These are phyloP conservation scores for Discostella stelligera DNA, from an alignment of 352 stramenopile species.

Conservation along the genomic window DNA sequence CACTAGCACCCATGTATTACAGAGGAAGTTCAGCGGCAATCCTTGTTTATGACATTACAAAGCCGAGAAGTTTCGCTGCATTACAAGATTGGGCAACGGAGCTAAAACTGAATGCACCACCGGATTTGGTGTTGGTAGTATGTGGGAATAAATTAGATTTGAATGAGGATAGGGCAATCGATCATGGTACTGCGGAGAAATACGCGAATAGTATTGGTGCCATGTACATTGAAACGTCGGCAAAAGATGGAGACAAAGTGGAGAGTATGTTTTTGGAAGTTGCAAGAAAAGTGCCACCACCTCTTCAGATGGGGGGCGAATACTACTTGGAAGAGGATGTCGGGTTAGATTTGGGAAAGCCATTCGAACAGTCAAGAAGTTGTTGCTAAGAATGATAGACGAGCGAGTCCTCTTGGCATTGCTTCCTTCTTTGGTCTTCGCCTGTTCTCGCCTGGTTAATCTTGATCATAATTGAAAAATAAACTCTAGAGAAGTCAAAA, in stretches of 20 bases:
- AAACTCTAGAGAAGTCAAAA: neutral
- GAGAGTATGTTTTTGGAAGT: slow-evolving; percentile 44
- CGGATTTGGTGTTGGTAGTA: slow-evolving; percentile 43
- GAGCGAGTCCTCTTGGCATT: neutral
- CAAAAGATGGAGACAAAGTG: slow-evolving; percentile 41
- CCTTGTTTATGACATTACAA: slow-evolving; percentile 95
- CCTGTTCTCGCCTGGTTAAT: neutral
- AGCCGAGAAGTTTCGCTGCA: slow-evolving; percentile 84
- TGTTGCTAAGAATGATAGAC: slow-evolving; percentile 76
- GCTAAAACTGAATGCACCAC: slow-evolving; percentile 88
- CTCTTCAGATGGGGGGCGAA: slow-evolving; percentile 18
- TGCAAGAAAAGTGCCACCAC: slow-evolving; percentile 25
- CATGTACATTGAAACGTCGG: slow-evolving; percentile 54
- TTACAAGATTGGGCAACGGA: slow-evolving; percentile 89
- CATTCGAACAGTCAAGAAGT: slow-evolving; percentile 20
- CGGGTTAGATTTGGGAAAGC: slow-evolving; percentile 42
- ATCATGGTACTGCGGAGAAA: slow-evolving; percentile 22
- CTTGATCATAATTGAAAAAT: neutral
- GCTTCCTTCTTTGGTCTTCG: neutral
- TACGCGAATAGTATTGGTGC: slow-evolving; percentile 43
- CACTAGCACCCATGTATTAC: slow-evolving; percentile 93
- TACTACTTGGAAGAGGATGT: slow-evolving; percentile 29
- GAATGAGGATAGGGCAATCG: slow-evolving; percentile 36
- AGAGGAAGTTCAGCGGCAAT: slow-evolving; percentile 81
- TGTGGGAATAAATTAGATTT: slow-evolving; percentile 66